Evolutionary conservation across 2,329 filamentous ascomycete genomes (phyloP).

Genomic region (Verruconis gallopava): DNA sequence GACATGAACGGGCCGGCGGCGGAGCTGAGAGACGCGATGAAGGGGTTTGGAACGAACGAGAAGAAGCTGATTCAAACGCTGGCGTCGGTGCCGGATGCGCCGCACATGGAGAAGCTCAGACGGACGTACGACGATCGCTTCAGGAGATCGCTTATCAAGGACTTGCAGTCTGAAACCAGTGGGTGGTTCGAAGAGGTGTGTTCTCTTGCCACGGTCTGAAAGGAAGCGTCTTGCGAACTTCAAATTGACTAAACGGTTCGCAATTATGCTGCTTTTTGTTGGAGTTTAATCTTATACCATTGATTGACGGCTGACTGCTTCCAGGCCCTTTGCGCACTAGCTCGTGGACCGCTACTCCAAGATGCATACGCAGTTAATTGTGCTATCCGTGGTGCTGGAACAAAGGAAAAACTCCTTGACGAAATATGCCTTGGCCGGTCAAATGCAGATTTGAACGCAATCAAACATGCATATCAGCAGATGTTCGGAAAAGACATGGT

Average conservation of each 20-base stretch:
- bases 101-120: constrained; percentile 60
- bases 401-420: constrained; percentile 75
- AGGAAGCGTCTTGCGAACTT: no score
- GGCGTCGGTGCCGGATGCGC: constrained; percentile 54
- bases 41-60: constrained; percentile 85
- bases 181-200: constrained; percentile 53
- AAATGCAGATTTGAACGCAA: constrained; percentile 78
- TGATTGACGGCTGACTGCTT: neutral
- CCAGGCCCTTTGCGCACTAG: constrained; percentile 57
- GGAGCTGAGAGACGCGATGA: constrained; percentile 70
- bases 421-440: constrained; percentile 71
- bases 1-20: constrained; percentile 59
- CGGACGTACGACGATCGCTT: constrained; percentile 52
- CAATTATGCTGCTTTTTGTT: no score
- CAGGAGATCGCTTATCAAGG: constrained; percentile 56
- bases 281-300: no score
- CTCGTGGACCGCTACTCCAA: constrained; percentile 64
- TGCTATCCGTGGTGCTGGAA: constrained; percentile 67
- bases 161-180: constrained; percentile 66
- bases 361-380: constrained; percentile 60
- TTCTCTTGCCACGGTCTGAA: no score
- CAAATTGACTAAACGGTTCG: no score
- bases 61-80: constrained; percentile 59
- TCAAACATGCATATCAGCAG: constrained; percentile 65
- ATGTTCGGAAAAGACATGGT: constrained; percentile 54